phyloP scores from a whole-genome alignment of 768 basidiomycete genomes.

The Cytidiella melzeri region DNA sequence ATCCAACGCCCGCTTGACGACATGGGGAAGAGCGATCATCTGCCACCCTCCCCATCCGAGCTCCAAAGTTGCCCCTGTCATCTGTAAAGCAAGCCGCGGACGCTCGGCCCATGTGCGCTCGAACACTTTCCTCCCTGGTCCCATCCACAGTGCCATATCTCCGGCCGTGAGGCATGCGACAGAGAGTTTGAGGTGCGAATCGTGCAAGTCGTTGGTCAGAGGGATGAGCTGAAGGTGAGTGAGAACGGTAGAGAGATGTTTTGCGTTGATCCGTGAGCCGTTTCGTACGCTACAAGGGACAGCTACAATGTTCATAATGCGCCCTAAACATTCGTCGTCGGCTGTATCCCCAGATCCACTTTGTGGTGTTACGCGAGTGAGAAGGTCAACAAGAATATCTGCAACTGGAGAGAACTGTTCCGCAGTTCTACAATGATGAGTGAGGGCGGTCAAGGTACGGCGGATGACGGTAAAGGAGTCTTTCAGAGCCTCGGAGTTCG shows the following conservation, averaged over 20 bases:
- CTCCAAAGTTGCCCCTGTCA: conserved; percentile 58
- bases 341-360: conserved; percentile 4
- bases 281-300: conserved; percentile 59
- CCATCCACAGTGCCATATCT: conserved; percentile 35
- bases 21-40: conserved; percentile 51
- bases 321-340: conserved; percentile 36
- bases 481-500: conserved; percentile 23
- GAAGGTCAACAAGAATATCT: conserved; percentile 43
- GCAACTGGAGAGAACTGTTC: conserved; percentile 56
- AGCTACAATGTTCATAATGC: conserved; percentile 50
- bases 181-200: conserved; percentile 28
- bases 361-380: conserved; percentile 14
- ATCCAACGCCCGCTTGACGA: conserved; percentile 46
- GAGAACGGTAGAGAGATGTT: conserved; percentile 32
- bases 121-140: conserved; percentile 48
- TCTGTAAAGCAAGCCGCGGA: conserved; percentile 40
- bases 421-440: conserved; percentile 74
- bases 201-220: conserved; percentile 22
- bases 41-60: conserved; percentile 77
- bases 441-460: conserved; percentile 69
- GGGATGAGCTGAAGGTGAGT: conserved; percentile 25
- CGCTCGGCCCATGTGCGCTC: conserved; percentile 38
- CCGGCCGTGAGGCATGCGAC: conserved; percentile 34
- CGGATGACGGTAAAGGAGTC: conserved; percentile 53
- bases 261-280: conserved; percentile 46